phyloP scores from a whole-genome alignment of 2,329 filamentous ascomycete genomes.

The Diaporthe ilicicola region DNA sequence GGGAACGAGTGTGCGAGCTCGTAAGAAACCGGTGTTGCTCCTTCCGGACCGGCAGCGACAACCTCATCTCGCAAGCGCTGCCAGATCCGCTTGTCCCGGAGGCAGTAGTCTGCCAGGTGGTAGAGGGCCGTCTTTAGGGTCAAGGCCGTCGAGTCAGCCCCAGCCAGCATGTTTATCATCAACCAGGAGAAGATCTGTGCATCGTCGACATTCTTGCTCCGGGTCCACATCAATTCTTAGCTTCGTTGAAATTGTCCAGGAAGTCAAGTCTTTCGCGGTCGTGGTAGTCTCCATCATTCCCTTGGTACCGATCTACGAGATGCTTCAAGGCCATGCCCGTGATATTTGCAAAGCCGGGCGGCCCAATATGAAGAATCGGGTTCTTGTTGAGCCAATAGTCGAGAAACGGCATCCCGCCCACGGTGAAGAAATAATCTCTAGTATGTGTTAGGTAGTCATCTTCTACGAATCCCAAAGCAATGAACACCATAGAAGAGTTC shows the following conservation, averaged over 20 bases:
- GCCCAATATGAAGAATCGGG: conserved; percentile 45
- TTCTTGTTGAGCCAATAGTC: conserved; percentile 51
- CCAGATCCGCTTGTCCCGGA: conserved; percentile 42
- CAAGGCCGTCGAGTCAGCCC: conserved; percentile 48
- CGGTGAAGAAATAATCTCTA: conserved; percentile 41
- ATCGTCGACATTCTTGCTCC: conserved; percentile 44
- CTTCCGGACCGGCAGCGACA: conserved; percentile 40
- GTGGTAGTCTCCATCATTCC: conserved; percentile 40
- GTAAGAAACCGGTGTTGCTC: conserved; percentile 37
- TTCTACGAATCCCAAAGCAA: too few relatives aligned
- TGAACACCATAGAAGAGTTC: too few relatives aligned
- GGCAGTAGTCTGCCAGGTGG: too few relatives aligned
- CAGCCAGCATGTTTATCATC: conserved; percentile 45
- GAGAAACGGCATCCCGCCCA: conserved; percentile 44
- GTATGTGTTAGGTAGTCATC: too few relatives aligned
- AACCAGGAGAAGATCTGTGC: conserved; percentile 46
- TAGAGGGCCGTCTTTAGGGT: conserved; percentile 48
- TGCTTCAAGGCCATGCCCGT: conserved; percentile 41
- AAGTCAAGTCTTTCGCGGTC: conserved; percentile 44
- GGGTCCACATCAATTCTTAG: conserved; percentile 39
- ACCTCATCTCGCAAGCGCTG: conserved; percentile 46
- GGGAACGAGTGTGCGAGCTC: conserved; percentile 39
- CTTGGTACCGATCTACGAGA: conserved; percentile 41
- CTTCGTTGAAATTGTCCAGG: conserved; percentile 51
- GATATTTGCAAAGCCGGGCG: conserved; percentile 42